These are phyloP conservation scores for Hypomyces rosellus DNA, from an alignment of 2,329 filamentous ascomycete species.

Conservation along the genomic window DNA sequence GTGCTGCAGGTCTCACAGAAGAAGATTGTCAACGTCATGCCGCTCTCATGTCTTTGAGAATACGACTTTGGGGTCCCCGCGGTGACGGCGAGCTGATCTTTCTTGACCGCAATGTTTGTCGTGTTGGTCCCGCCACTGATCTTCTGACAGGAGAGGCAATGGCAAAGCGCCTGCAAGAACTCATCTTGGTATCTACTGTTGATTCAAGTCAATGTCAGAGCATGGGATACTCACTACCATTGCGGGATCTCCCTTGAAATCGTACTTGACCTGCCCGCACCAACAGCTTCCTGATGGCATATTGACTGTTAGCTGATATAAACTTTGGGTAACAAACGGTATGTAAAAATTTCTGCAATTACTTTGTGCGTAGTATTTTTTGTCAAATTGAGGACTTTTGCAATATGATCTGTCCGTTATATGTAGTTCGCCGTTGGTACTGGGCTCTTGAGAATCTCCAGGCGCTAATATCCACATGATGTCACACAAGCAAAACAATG, in stretches of 20 bases:
- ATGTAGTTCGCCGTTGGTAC: too few relatives aligned
- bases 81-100: constrained; percentile 1
- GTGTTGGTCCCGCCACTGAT: constrained; percentile 1
- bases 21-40: constrained; percentile 2
- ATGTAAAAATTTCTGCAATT: too few relatives aligned
- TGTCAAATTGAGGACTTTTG: too few relatives aligned
- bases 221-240: background rate
- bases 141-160: constrained; percentile 8
- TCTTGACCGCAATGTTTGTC: background rate
- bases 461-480: too few relatives aligned
- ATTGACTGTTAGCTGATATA: background rate
- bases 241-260: background rate
- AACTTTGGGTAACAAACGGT: too few relatives aligned
- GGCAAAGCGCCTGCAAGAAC: background rate
- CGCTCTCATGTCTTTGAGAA: constrained; percentile 6
- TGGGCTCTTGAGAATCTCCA: too few relatives aligned
- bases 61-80: constrained; percentile 4
- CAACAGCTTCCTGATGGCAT: constrained; percentile 8
- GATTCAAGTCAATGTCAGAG: background rate
- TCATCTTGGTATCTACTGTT: background rate
- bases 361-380: too few relatives aligned
- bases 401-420: too few relatives aligned
- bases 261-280: constrained; percentile 7
- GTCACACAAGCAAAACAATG: too few relatives aligned
- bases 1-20: constrained; percentile 4